A percentile compares a stretch with the other conserved stretches of the same genome.
These are phyloP conservation scores for Cladorrhinum samala DNA, from an alignment of 495 filamentous ascomycete genomes.

Conservation along the genomic window DNA sequence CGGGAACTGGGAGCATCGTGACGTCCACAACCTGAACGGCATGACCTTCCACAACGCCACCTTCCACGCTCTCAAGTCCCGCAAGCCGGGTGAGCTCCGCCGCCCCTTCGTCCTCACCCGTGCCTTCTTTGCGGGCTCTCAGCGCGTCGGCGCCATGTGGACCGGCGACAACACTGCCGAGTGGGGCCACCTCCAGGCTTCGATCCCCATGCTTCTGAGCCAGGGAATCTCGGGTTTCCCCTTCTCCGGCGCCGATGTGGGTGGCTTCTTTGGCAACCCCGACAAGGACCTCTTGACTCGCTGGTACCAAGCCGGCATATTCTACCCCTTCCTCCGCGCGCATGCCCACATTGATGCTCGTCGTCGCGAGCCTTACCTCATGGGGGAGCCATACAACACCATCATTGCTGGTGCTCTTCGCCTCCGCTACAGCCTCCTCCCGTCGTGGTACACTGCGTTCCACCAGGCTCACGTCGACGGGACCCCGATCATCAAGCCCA, in stretches of 20 bases:
- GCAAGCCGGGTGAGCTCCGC: constrained; percentile 68
- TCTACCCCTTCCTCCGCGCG: constrained; percentile 98
- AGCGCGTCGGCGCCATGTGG: constrained; percentile 93
- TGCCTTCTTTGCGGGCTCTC: constrained; percentile 82
- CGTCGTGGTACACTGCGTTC: constrained; percentile 96
- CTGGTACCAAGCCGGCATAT: constrained; percentile 95
- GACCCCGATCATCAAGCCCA: constrained; percentile 79
- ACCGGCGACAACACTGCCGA: constrained; percentile 93
- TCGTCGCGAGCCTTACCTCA: constrained; percentile 86
- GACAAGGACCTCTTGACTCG: constrained; percentile 81
- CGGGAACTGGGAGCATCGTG: constrained; percentile 92
- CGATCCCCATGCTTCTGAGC: constrained; percentile 87
- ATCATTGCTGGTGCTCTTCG: constrained; percentile 86
- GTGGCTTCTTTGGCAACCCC: constrained; percentile 96
- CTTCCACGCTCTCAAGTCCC: constrained; percentile 70
- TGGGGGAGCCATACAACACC: constrained; percentile 72
- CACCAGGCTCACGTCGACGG: constrained; percentile 77
- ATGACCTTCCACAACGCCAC: constrained; percentile 93
- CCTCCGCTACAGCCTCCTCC: constrained; percentile 81
- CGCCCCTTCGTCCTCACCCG: constrained; percentile 90
- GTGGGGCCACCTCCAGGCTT: constrained; percentile 82
- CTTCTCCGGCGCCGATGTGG: constrained; percentile 92
- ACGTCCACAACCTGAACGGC: constrained; percentile 92
- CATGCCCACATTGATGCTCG: constrained; percentile 96
- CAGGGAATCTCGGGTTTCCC: constrained; percentile 91